A percentile compares a stretch with the other conserved stretches of the same genome.
phyloP scores from a whole-genome alignment of 2,329 filamentous ascomycete genomes.

The Ampelomyces quisqualis region DNA sequence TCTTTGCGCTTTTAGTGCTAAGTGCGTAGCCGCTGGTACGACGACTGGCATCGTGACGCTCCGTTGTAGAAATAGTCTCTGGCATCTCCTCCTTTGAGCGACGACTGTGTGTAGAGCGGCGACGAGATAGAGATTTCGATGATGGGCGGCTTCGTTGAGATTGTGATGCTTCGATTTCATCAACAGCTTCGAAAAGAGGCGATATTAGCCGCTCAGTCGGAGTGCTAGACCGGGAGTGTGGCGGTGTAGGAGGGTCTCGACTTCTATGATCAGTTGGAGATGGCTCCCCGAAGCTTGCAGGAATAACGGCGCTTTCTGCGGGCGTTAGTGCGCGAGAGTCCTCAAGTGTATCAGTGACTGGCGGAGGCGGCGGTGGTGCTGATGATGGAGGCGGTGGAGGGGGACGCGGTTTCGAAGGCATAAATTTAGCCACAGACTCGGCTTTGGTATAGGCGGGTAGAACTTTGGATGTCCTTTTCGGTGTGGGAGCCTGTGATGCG shows the following conservation, averaged over 20 bases:
- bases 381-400: conserved; percentile 8
- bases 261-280: conserved; percentile 8
- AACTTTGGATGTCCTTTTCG: conserved; percentile 12
- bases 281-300: conserved; percentile 17
- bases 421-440: neutral
- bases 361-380: conserved; percentile 14
- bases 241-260: conserved; percentile 27
- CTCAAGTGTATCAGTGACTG: conserved; percentile 15
- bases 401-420: neutral
- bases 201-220: conserved; percentile 29
- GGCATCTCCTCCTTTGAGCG: conserved; percentile 31
- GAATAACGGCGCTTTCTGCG: conserved; percentile 28
- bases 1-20: conserved; percentile 24
- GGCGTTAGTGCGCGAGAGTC: conserved; percentile 13
- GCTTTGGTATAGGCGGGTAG: neutral
- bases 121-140: conserved; percentile 25
- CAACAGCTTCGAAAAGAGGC: conserved; percentile 38
- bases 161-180: conserved; percentile 39
- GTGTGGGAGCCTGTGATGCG: conserved; percentile 17
- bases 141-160: conserved; percentile 26
- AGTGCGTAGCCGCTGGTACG: conserved; percentile 37
- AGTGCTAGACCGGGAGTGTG: conserved; percentile 28
- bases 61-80: conserved; percentile 17
- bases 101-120: conserved; percentile 33
- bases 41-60: conserved; percentile 21